phyloP scores from a whole-genome alignment of 768 basidiomycete species.

The Boletus rufocinnamomeus region DNA sequence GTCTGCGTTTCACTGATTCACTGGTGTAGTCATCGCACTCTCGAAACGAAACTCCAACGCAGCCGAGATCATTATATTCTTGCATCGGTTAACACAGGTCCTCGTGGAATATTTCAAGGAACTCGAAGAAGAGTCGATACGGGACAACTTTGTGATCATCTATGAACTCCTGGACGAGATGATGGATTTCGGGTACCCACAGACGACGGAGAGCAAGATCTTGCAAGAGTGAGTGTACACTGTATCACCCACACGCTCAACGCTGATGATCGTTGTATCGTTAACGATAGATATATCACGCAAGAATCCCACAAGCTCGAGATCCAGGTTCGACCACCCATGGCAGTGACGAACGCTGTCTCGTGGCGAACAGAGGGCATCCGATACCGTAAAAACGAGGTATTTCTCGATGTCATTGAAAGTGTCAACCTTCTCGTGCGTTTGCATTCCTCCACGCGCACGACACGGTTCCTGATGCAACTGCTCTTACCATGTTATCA shows the following conservation, averaged over 20 bases:
- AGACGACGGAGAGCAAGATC: slow-evolving; percentile 99
- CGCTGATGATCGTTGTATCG: not conserved
- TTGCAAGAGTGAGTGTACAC: slow-evolving; percentile 76
- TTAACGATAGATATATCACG: slow-evolving; percentile 78
- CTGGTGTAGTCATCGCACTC: slow-evolving; percentile 77
- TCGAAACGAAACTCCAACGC: slow-evolving; percentile 97
- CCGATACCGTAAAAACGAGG: slow-evolving; percentile 97
- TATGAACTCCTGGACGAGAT: slow-evolving; percentile 99
- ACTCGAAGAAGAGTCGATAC: slow-evolving; percentile 97
- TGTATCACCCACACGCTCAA: not conserved
- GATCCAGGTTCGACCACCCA: slow-evolving; percentile 87
- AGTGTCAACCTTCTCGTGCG: slow-evolving; percentile 92
- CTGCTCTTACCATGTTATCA: not conserved
- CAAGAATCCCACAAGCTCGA: slow-evolving; percentile 98
- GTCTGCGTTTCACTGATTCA: not conserved
- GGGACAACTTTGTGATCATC: slow-evolving; percentile 99
- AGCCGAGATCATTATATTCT: slow-evolving; percentile 93
- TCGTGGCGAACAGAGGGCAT: slow-evolving; percentile 99
- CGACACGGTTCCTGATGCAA: not conserved
- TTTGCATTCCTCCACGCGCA: slow-evolving; percentile 9
- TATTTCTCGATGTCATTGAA: slow-evolving; percentile 98
- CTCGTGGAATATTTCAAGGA: slow-evolving; percentile 99
- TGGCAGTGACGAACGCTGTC: slow-evolving; percentile 97
- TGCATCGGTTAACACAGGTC: slow-evolving; percentile 91
- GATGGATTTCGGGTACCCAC: slow-evolving; percentile 99